Conservation (phyloP, 169 alveolate genomes). For the Ichthyophthirius multifiliis region DNA sequence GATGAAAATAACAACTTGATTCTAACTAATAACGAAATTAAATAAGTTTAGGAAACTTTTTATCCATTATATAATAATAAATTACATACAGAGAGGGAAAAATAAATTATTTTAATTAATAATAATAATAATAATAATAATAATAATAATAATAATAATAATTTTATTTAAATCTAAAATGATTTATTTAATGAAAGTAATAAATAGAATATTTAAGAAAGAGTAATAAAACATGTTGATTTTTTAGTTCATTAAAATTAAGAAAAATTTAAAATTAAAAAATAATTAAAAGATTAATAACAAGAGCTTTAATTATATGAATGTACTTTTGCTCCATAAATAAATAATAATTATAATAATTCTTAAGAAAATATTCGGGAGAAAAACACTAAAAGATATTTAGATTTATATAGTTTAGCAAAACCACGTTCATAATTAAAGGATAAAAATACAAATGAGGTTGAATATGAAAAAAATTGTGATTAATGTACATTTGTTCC, state of each 20-base stretch:
- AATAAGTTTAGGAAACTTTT: background rate
- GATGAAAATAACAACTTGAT: background rate
- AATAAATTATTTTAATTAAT: background rate
- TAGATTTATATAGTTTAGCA: background rate
- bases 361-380: background rate
- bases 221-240: background rate
- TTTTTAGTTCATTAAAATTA: background rate
- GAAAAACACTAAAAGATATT: conserved; percentile 11
- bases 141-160: background rate
- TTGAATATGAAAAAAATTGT: conserved; percentile 43
- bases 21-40: background rate
- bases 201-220: background rate
- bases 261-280: background rate
- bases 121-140: background rate
- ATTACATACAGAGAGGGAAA: background rate
- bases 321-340: conserved; percentile 9
- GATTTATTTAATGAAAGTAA: background rate
- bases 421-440: conserved; percentile 7
- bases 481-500: conserved; percentile 54
- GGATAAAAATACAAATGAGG: conserved; percentile 42
- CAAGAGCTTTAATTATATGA: background rate
- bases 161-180: background rate
- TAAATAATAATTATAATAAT: background rate
- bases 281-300: background rate
- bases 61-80: background rate